Percentiles rank a stretch among this genome's conserved stretches.
Evolutionary conservation across 2,329 filamentous ascomycete species (phyloP).

Genomic region (Penicillium digitatum): DNA sequence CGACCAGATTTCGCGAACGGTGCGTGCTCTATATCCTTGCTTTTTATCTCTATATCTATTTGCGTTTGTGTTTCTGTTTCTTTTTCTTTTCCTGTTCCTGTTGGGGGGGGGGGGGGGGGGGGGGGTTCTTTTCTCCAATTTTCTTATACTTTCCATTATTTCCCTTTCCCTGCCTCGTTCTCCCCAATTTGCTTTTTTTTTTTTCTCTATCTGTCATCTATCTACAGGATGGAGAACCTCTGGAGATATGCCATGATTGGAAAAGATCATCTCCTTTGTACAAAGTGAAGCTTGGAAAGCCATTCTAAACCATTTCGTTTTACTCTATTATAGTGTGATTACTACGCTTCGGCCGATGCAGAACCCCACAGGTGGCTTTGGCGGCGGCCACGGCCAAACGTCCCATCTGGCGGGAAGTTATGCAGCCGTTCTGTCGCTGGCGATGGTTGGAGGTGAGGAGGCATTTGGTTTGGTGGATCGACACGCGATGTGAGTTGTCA

Average conservation of each 20-base stretch:
- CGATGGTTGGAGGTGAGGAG: conserved; percentile 71
- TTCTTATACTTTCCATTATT: neutral
- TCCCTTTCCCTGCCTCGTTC: neutral
- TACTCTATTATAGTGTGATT: conserved; percentile 49
- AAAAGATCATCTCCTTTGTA: conserved; percentile 1
- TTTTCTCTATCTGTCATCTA: neutral
- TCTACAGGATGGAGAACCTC: conserved; percentile 1
- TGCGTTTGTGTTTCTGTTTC: too few species aligned
- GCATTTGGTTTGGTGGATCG: conserved; percentile 75
- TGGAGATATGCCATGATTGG: neutral
- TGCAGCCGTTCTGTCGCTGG: conserved; percentile 73
- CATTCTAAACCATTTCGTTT: neutral
- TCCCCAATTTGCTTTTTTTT: neutral
- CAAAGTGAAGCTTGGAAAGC: neutral
- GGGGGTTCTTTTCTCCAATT: too few species aligned
- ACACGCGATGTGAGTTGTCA: conserved; percentile 58
- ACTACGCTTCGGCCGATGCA: conserved; percentile 77
- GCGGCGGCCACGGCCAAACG: conserved; percentile 84
- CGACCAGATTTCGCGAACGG: conserved; percentile 60
- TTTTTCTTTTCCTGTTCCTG: too few species aligned
- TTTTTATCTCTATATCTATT: neutral
- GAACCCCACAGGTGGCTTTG: conserved; percentile 79
- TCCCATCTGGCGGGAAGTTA: conserved; percentile 89
- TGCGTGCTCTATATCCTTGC: conserved; percentile 23
- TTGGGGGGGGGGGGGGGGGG: too few species aligned